phyloP scores from a whole-genome alignment of 257 asterid genomes.

The Fraxinus anomala region DNA sequence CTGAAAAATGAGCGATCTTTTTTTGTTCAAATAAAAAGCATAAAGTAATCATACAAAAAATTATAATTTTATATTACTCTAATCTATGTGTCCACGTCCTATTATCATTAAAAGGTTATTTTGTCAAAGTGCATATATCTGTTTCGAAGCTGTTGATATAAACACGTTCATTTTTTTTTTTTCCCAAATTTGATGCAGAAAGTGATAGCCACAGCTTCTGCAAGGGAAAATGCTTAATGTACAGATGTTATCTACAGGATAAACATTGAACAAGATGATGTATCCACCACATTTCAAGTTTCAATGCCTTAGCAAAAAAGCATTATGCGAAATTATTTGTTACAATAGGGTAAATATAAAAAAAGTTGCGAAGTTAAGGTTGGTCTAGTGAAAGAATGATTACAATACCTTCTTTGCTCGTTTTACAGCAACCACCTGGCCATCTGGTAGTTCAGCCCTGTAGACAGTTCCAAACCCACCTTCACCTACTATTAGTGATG shows the following conservation, averaged over 20 bases:
- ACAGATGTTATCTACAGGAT: not conserved
- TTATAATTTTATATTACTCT: not conserved
- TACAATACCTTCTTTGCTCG: constrained; percentile 89
- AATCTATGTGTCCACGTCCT: not conserved
- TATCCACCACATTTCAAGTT: not conserved
- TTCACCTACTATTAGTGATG: constrained; percentile 71
- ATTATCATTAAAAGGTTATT: not conserved
- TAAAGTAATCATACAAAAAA: not conserved
- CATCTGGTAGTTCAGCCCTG: constrained; percentile 86
- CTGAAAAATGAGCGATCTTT: not conserved
- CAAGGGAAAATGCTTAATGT: not conserved
- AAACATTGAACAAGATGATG: not conserved
- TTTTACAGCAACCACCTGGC: constrained; percentile 82
- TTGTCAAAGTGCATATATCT: not conserved
- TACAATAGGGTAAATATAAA: constrained; percentile 1
- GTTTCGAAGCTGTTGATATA: not conserved
- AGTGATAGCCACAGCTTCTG: not conserved
- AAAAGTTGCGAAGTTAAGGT: not conserved
- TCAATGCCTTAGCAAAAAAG: too few relatives aligned
- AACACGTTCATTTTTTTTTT: not conserved
- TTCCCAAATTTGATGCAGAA: not conserved
- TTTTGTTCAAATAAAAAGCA: not conserved
- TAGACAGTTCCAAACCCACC: constrained; percentile 97
- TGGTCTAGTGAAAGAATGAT: constrained; percentile 13
- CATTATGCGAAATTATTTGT: not conserved